Conservation (phyloP, 108 stramenopile species). For the Cyclostephanos tholiformis region DNA sequence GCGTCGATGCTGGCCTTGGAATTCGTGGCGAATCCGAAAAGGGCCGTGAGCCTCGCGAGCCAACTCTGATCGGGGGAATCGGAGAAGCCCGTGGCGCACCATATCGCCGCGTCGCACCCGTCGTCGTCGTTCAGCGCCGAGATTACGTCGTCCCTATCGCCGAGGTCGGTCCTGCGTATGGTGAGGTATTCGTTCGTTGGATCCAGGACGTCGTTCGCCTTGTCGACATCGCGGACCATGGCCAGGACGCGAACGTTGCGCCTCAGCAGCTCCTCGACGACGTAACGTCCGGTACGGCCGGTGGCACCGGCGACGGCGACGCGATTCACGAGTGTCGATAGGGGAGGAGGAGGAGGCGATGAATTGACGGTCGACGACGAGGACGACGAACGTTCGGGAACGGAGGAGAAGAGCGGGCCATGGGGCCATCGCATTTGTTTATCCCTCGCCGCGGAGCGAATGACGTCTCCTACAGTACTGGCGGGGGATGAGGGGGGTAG, state of each 20-base stretch:
- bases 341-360: constrained; percentile 17
- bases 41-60: constrained; percentile 35
- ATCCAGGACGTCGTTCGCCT: constrained; percentile 54
- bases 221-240: constrained; percentile 66
- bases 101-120: constrained; percentile 72
- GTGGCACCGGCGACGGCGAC: constrained; percentile 86
- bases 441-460: not conserved
- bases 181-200: constrained; percentile 38
- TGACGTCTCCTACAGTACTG: not conserved
- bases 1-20: constrained; percentile 69
- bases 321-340: constrained; percentile 35
- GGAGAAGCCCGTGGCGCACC: constrained; percentile 86
- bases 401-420: constrained; percentile 19
- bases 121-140: constrained; percentile 32
- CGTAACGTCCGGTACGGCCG: constrained; percentile 70
- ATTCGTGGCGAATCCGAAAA: constrained; percentile 48
- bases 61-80: constrained; percentile 46
- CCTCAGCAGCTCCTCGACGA: constrained; percentile 70
- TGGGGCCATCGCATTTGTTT: no score
- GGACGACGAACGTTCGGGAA: constrained; percentile 9
- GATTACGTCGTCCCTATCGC: constrained; percentile 41
- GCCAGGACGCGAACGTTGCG: constrained; percentile 53
- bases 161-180: constrained; percentile 61
- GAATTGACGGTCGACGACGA: no score
- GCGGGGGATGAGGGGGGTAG: no score